Evolutionary conservation across 2,329 filamentous ascomycete species (phyloP), one percentile per base, ranked within the genome.

Genomic region (Cercospora beticola): DNA sequence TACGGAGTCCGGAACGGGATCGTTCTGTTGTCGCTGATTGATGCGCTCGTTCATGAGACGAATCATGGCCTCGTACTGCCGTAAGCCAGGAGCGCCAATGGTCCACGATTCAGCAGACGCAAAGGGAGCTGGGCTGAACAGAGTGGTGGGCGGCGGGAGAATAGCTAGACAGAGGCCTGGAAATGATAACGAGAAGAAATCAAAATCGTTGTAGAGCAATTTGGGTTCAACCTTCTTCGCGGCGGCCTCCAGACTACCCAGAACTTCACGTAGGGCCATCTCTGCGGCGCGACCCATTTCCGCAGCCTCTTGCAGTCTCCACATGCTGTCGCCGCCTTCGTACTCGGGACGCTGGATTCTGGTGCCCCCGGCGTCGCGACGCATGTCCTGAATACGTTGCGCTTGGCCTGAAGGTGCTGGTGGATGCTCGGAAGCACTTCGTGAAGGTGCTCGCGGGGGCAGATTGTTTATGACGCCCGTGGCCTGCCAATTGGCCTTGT

Each of bases 221-320:
- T 72, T 71, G 28, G 75, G 68, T 68, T 78, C 74, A 9, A 67
- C 33, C 61, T 71, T 73, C 75, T 85, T 94, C 92, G 90, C 93
- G 72, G 94, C 93, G 71, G 93, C 92, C 77, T 91, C 89, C 78
- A 94, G 87, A 69, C 91, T 94, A 75, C 90, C 89, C 65, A 97
- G 81, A 56, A 97, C 83, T 81, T 97, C 94, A 70, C 92, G 85
- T 73, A 97, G 81, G 6, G 94, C 93, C 77, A 97, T 82, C 81
- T 97, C 93, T 23, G 94, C 89, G 5, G 94, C 94, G 71, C 88
- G 88, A 21, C 90, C 90, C n/a, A 88, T 93, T 77, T 97, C 94
- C 74, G 87, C 81, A 43, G 92, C 90, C 75, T 93, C 92, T 57
- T 77, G 75, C 43, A 78, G 68, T 60, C 74, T 76, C 69, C 68